Evolutionary conservation across 108 stramenopile species (phyloP).

Genomic region (Skeletonema tropicum): DNA sequence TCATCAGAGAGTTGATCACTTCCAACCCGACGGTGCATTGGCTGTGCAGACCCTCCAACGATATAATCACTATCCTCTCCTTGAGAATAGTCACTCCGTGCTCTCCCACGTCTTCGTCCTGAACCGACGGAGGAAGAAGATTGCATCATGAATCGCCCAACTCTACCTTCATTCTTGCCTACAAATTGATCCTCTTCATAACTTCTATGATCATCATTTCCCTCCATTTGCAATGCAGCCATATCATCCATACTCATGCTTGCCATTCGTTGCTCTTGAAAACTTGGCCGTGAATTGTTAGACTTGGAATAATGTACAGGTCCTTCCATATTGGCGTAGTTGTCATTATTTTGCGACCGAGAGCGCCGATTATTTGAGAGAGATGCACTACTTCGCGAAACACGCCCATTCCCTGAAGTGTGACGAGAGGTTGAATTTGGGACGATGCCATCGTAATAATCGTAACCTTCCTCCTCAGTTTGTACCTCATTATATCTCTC

Average conservation of each 20-base stretch:
- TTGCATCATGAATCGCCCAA: not conserved
- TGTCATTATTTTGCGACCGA: not conserved
- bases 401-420: not conserved
- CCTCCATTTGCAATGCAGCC: not conserved
- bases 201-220: not conserved
- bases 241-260: not conserved
- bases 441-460: not conserved
- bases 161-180: not conserved
- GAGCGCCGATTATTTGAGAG: not conserved
- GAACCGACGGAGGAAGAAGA: not conserved
- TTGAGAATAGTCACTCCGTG: constrained; percentile 9
- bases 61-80: constrained; percentile 8
- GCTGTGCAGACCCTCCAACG: not conserved
- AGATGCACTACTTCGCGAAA: constrained; percentile 1
- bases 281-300: not conserved
- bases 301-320: not conserved
- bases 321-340: not conserved
- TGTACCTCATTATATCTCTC: not conserved
- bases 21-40: not conserved
- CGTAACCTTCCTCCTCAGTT: not conserved
- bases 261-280: not conserved
- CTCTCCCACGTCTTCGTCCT: not conserved
- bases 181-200: not conserved
- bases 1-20: constrained; percentile 5
- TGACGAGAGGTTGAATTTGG: not conserved